Conservation (phyloP, 1,139 yeast genomes). For the Sporopachydermia cereana region DNA sequence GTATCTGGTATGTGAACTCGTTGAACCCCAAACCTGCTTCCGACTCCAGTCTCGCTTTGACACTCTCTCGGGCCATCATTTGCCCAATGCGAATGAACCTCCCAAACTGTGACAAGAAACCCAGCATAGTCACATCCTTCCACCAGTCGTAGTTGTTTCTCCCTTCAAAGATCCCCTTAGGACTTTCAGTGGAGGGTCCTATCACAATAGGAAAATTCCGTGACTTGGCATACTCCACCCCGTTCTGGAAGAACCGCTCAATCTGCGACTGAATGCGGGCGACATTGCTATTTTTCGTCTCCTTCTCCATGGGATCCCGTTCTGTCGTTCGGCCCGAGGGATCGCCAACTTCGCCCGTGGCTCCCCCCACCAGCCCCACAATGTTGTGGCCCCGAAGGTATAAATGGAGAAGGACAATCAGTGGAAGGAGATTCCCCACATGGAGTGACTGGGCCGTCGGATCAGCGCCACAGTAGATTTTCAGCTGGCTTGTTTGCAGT, state of each 20-base stretch:
- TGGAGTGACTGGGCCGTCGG: conserved; percentile 89
- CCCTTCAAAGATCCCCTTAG: conserved; percentile 30
- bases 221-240: conserved; percentile 45
- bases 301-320: conserved; percentile 43
- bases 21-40: conserved; percentile 80
- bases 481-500: conserved; percentile 31
- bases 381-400: conserved; percentile 74
- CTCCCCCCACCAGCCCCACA: conserved; percentile 89
- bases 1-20: conserved; percentile 83
- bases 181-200: conserved; percentile 6
- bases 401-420: conserved; percentile 77
- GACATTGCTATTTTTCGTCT: conserved; percentile 47
- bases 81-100: conserved; percentile 68
- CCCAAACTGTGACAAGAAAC: conserved; percentile 70
- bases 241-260: conserved; percentile 44
- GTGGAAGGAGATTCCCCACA: conserved; percentile 79
- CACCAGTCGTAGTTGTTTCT: conserved; percentile 81
- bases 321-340: conserved; percentile 88
- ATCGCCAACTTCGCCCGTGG: conserved; percentile 94
- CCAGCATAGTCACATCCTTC: conserved; percentile 61
- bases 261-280: conserved; percentile 50
- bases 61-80: conserved; percentile 85
- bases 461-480: conserved; percentile 89
- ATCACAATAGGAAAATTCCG: conserved; percentile 35
- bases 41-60: conserved; percentile 57